These are phyloP conservation scores for Tilletia caries DNA, from an alignment of 1,284 basidiomycete species.

Conservation along the genomic window DNA sequence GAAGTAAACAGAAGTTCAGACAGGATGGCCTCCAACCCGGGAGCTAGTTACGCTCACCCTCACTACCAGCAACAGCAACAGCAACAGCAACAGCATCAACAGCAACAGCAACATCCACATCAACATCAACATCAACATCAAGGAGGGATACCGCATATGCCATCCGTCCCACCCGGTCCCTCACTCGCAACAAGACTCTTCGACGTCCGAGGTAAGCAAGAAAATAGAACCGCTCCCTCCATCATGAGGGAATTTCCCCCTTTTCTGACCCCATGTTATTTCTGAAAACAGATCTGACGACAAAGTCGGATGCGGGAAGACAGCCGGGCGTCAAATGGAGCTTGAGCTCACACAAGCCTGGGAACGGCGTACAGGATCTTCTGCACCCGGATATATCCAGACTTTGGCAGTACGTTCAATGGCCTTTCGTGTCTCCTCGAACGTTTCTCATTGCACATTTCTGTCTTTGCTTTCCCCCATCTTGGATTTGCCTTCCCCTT, in stretches of 20 bases:
- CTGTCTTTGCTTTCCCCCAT: background rate
- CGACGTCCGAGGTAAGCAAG: slow-evolving; percentile 1
- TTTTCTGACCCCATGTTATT: background rate
- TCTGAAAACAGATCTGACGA: slow-evolving; percentile 31
- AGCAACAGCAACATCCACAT: too few species aligned
- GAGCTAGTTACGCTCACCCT: too few species aligned
- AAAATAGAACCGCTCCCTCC: too few species aligned
- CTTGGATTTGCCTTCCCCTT: background rate
- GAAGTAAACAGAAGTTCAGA: too few species aligned
- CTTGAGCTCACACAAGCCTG: slow-evolving; percentile 95
- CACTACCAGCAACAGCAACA: too few species aligned
- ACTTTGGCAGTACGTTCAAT: slow-evolving; percentile 92
- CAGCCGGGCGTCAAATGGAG: slow-evolving; percentile 73
- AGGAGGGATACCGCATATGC: too few species aligned
- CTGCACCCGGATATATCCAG: slow-evolving; percentile 82
- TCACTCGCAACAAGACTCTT: slow-evolving; percentile 2
- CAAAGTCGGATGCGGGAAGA: slow-evolving; percentile 45
- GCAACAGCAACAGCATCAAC: too few species aligned
- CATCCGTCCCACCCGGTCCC: background rate
- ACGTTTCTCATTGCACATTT: slow-evolving; percentile 37
- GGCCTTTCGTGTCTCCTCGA: background rate
- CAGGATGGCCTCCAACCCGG: too few species aligned
- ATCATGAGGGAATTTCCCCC: too few species aligned
- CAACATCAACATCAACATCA: too few species aligned
- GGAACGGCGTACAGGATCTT: slow-evolving; percentile 88